phyloP scores from a whole-genome alignment of 176 grass and related monocot species.

The Microstegium vimineum region DNA sequence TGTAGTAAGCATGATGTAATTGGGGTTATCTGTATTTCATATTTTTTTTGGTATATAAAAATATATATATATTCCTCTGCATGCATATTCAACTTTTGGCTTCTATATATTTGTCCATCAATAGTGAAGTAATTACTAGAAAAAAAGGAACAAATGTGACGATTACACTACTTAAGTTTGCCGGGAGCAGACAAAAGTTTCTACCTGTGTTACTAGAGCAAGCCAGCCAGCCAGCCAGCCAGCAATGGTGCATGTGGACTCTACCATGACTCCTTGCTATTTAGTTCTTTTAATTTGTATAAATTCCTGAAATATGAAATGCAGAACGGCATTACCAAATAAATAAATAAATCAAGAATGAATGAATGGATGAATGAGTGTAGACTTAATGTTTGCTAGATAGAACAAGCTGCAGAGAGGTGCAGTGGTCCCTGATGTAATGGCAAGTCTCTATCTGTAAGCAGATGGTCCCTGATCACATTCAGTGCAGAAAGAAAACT shows the following conservation, averaged over 20 bases:
- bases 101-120: not conserved
- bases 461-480: slow-evolving; percentile 35
- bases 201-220: not conserved
- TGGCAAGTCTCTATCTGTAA: slow-evolving; percentile 16
- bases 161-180: not conserved
- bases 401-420: not conserved
- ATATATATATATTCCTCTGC: not conserved
- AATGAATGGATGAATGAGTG: not conserved
- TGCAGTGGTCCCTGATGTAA: not conserved
- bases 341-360: not conserved
- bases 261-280: not conserved
- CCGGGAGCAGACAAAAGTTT: not conserved
- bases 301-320: not conserved
- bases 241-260: not conserved
- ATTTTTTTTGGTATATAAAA: not conserved
- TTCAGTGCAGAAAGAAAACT: slow-evolving; percentile 22
- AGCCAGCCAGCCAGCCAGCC: not conserved
- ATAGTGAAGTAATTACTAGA: not conserved
- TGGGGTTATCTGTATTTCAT: not conserved
- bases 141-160: not conserved
- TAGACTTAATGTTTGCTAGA: not conserved
- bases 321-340: not conserved
- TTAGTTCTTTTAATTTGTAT: not conserved
- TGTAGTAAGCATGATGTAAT: slow-evolving; percentile 16
- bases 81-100: not conserved